Evolutionary conservation across 768 basidiomycete genomes (phyloP), one percentile per base, ranked within the genome.

Genomic region (Tulasnella sp.): DNA sequence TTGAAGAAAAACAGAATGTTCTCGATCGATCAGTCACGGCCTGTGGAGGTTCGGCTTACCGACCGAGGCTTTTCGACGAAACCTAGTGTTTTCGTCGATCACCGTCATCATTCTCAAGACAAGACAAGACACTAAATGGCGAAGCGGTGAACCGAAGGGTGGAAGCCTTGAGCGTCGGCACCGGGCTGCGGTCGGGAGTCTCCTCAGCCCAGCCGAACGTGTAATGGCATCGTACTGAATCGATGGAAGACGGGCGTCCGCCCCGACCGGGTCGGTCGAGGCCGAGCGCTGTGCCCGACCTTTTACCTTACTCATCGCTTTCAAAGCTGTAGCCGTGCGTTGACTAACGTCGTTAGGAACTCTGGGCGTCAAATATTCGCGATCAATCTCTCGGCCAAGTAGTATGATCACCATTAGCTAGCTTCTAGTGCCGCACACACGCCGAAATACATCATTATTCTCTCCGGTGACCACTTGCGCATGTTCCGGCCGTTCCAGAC

Each of bases 51-150:
- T 67, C 61, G 61, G 61, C 61, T 26, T 32, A 11, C 13, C 61
- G 61, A 67, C 61, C 61, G 61, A 67, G 32, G 9, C 61, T 51
- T 44, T 44, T 44, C 16, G 18, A 5, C 5, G 18, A 9, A 23
- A 51, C 3, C 48, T 51, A 5, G 5, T 32, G 29, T 67, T 16
- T 4, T 67, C n/a, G 48, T 67, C 61, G 61, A 67, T 67, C 61
- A 32, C 29, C 48, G 48, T 51, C 48, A 9, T 15, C 11, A 46
- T 46, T 51, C 23, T 4, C 23, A n/a, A n/a, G n/a, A n/a, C 23
- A 20, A 67, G 61, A 67, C 61, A 67, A 67, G 61, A 67, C 61
- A 67, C 61, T 67, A 67, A 67, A 26, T 67, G 32, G 61, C 61
- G 61, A 26, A 67, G 61, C 61, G 32, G 55, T 44, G 42, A 44